Evolutionary conservation across 2,329 filamentous ascomycete genomes (phyloP).

Genomic region (Sordariomycetes sp.): DNA sequence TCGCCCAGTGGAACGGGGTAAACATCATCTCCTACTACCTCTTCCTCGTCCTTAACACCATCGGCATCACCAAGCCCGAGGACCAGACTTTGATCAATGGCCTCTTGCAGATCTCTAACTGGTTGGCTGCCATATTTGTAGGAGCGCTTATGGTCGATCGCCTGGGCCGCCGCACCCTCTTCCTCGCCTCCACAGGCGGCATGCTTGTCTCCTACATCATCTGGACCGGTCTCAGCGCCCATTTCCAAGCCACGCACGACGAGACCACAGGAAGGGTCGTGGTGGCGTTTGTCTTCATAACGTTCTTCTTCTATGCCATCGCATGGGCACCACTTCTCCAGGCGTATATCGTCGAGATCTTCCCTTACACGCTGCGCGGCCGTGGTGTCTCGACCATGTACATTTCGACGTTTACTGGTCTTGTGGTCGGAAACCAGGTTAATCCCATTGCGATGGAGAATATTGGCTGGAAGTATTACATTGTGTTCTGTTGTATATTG

Average conservation of each 20-base stretch:
- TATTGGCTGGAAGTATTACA: no score
- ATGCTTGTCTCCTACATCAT: slow-evolving; percentile 31
- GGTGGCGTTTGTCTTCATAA: not conserved
- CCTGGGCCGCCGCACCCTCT: slow-evolving; percentile 36
- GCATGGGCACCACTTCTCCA: not conserved
- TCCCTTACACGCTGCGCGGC: not conserved
- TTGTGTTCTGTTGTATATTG: no score
- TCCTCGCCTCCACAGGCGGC: slow-evolving; percentile 30
- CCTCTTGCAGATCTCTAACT: slow-evolving; percentile 15
- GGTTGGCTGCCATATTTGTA: not conserved
- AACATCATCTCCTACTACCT: slow-evolving; percentile 13
- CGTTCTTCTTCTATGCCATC: not conserved
- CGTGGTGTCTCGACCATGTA: no score
- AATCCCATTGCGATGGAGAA: no score
- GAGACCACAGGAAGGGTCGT: no score
- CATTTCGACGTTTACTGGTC: no score
- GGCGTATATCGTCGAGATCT: not conserved
- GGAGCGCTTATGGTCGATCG: slow-evolving; percentile 30
- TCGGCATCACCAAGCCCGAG: slow-evolving; percentile 26
- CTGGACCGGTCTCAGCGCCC: slow-evolving; percentile 37
- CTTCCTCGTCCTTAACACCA: slow-evolving; percentile 25
- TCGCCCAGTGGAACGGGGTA: slow-evolving; percentile 1
- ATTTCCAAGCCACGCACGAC: slow-evolving; percentile 28
- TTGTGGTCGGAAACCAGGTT: no score
- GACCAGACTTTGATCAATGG: slow-evolving; percentile 30